These are phyloP conservation scores for Quercus berberidifolia DNA, from an alignment of 306 rosid genomes.

Conservation along the genomic window DNA sequence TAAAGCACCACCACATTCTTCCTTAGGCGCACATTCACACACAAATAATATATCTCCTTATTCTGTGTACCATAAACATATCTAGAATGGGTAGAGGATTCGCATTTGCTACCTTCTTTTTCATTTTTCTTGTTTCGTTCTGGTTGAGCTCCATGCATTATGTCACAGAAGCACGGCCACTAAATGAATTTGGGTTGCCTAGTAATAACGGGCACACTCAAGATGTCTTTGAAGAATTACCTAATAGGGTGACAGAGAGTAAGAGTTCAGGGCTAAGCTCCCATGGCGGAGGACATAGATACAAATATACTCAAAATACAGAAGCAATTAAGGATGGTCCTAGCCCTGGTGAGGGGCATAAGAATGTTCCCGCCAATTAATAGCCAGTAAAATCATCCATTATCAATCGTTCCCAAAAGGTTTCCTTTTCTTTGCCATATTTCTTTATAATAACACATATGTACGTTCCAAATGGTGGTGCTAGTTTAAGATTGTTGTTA, in stretches of 20 bases:
- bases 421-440: not conserved
- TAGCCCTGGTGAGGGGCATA: slow-evolving; percentile 43
- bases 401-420: not conserved
- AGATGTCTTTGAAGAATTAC: not conserved
- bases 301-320: not conserved
- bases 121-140: slow-evolving; percentile 18
- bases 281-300: not conserved
- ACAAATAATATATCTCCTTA: too few species aligned
- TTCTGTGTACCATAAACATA: not conserved
- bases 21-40: not conserved
- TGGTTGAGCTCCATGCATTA: slow-evolving; percentile 3
- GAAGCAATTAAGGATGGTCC: slow-evolving; percentile 27
- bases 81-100: slow-evolving; percentile 27
- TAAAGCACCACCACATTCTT: slow-evolving; percentile 3
- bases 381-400: not conserved
- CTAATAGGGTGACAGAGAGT: slow-evolving; percentile 1
- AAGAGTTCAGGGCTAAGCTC: not conserved
- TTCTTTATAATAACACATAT: not conserved
- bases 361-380: too few species aligned
- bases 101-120: slow-evolving; percentile 16
- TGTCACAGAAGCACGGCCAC: slow-evolving; percentile 28
- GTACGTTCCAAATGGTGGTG: not conserved
- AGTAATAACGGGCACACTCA: not conserved
- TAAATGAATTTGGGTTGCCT: slow-evolving; percentile 17
- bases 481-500: too few species aligned